A percentile compares a stretch with the other conserved stretches of the same genome.
Evolutionary conservation across 1,139 yeast genomes (phyloP).

Genomic region (Debaryomyces nepalensis): DNA sequence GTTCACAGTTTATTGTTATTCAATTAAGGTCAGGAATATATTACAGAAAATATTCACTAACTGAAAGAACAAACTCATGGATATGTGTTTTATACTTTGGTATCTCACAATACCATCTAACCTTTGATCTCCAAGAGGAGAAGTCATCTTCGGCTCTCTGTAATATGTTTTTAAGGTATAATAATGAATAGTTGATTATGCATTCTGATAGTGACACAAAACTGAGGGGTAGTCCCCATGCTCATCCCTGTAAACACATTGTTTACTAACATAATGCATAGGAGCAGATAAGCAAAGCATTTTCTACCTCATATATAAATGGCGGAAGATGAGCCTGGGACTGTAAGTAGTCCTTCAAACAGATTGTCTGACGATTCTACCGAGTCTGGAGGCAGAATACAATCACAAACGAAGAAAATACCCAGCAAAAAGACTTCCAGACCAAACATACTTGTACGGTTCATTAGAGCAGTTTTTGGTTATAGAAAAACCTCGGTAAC

Average conservation of each 20-base stretch:
- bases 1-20: no score
- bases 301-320: constrained; percentile 1
- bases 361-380: not conserved
- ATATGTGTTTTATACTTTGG: no score
- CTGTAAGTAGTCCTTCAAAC: not conserved
- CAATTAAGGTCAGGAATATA: no score
- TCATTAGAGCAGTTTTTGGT: constrained; percentile 50
- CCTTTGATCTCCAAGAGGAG: no score
- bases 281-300: not conserved
- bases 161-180: no score
- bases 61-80: no score
- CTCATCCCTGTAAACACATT: constrained; percentile 5
- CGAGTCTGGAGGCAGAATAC: not conserved
- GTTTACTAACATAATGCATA: not conserved
- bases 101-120: no score
- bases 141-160: no score
- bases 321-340: constrained; percentile 4
- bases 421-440: constrained; percentile 3
- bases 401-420: not conserved
- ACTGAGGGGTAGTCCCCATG: not conserved
- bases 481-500: constrained; percentile 66
- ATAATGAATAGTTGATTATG: not conserved
- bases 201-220: not conserved
- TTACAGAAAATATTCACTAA: no score
- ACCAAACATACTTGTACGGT: constrained; percentile 34